Evolutionary conservation across 345 rosid species (phyloP).

Genomic region (Arabis hirsuta): DNA sequence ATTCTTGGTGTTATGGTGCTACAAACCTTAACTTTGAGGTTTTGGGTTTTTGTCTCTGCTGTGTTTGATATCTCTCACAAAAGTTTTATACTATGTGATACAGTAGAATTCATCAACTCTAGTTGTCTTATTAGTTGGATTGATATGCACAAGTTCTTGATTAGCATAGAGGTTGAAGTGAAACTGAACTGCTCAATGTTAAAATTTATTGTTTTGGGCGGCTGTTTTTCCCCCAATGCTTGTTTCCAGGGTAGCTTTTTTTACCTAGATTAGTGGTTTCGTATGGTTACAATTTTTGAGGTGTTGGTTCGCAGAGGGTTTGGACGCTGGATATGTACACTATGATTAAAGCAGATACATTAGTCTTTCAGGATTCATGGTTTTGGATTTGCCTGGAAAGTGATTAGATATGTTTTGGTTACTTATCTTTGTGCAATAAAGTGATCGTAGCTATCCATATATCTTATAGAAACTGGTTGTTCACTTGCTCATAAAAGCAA

Average conservation of each 20-base stretch:
- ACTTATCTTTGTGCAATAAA: not conserved
- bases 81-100: not conserved
- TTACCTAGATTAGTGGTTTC: not conserved
- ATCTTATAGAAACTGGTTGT: not conserved
- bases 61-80: not conserved
- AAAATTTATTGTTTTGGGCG: not conserved
- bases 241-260: not conserved
- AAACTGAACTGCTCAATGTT: not conserved
- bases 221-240: not conserved
- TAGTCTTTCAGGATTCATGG: not conserved
- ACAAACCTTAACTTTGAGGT: not conserved
- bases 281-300: not conserved
- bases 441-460: not conserved
- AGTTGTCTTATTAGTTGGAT: constrained; percentile 7
- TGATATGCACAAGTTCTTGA: constrained; percentile 3
- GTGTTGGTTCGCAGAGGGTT: not conserved
- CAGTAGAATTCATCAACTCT: not conserved
- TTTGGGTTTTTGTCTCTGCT: not conserved
- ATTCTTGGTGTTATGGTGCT: not conserved
- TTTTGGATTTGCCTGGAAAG: not conserved
- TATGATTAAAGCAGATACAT: not conserved
- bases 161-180: not conserved
- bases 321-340: not conserved
- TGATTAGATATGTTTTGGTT: constrained; percentile 7
- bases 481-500: not conserved